A percentile compares a stretch with the other conserved stretches of the same genome.
Conservation (phyloP, 2,329 filamentous ascomycete species). For the Rutstroemia sp. region DNA sequence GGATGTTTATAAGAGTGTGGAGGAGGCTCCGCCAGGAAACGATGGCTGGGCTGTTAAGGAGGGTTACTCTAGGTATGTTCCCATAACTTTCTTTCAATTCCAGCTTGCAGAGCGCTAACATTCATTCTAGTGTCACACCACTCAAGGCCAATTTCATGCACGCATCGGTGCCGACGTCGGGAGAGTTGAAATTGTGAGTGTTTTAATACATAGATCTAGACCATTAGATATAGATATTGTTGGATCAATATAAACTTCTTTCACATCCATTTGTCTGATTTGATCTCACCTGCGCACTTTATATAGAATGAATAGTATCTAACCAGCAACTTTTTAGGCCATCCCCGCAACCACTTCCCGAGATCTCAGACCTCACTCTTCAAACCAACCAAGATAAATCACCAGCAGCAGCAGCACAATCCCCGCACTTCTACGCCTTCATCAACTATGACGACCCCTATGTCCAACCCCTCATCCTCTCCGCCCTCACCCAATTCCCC, state of each 20-base stretch:
- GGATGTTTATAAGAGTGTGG: conserved; percentile 84
- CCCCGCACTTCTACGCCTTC: conserved; percentile 54
- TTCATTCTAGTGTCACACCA: conserved; percentile 65
- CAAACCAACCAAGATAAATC: conserved; percentile 12
- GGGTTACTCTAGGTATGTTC: conserved; percentile 69
- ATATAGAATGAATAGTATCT: neutral
- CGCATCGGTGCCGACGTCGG: conserved; percentile 51
- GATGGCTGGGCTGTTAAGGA: conserved; percentile 92
- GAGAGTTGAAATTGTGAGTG: conserved; percentile 81
- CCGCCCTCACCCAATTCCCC: conserved; percentile 61
- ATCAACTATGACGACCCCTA: conserved; percentile 84
- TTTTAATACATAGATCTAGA: conserved; percentile 28
- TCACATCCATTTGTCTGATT: neutral
- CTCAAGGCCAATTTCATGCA: conserved; percentile 92
- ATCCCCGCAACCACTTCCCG: conserved; percentile 12
- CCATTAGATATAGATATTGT: conserved; percentile 23
- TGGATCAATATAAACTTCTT: conserved; percentile 26
- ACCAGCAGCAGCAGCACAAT: conserved; percentile 21
- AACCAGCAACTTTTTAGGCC: conserved; percentile 9
- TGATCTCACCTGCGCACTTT: conserved; percentile 11
- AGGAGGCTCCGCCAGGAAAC: conserved; percentile 69
- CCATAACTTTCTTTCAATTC: neutral
- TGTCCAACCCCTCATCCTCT: conserved; percentile 76
- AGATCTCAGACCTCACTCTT: conserved; percentile 16
- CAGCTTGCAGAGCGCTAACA: conserved; percentile 13